Evolutionary conservation across 768 basidiomycete genomes (phyloP), one percentile per base, ranked within the genome.

Genomic region (Mycena kentingensis): DNA sequence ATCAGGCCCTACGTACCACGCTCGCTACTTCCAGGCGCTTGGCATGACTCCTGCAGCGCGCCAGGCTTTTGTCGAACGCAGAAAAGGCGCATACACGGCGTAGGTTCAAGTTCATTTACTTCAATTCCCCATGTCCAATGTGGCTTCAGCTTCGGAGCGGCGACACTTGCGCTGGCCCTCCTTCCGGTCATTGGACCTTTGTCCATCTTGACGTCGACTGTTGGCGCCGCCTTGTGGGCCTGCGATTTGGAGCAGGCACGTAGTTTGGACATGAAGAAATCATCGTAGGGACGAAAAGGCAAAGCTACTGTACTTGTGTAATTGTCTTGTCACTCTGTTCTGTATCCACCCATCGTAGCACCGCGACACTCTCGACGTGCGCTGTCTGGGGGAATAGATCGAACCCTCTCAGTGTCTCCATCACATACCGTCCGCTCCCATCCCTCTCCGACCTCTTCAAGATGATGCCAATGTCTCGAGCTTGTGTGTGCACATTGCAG

Each of bases 341-440:
- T n/a, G n/a, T n/a, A n/a, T 25, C 41, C 16, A 70, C 71, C 37
- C 85, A 70, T 57, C 82, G 74, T 61, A 91, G 70, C 25, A 90
- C 77, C 5, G 87, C 86, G 12, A 92, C 84, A 49, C 81, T 82
- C 71, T 98, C 93, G 8, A 96, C 92, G 75, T 98, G 95, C 12
- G 90, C 88, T 22, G 93, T 96, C 76, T 98, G 94, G 7, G 96
- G 93, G 74, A 98, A 99, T 49, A 99, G 65, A 74, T 98, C 96
- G 60, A 97, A 92, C 29, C 93, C 95, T 55, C 89, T 70, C 62
- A 97, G 60, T 61, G 85, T 90, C 72, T 94, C 90, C 63, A 99
- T 61, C 55, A 80, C 76, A 70, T 97, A 99, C 61, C 71, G 74
- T 61, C 68, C 72, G 61, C 65, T 67, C 51, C 60, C 72, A 35